phyloP scores from a whole-genome alignment of 768 basidiomycete species.

The Trametes maxima region DNA sequence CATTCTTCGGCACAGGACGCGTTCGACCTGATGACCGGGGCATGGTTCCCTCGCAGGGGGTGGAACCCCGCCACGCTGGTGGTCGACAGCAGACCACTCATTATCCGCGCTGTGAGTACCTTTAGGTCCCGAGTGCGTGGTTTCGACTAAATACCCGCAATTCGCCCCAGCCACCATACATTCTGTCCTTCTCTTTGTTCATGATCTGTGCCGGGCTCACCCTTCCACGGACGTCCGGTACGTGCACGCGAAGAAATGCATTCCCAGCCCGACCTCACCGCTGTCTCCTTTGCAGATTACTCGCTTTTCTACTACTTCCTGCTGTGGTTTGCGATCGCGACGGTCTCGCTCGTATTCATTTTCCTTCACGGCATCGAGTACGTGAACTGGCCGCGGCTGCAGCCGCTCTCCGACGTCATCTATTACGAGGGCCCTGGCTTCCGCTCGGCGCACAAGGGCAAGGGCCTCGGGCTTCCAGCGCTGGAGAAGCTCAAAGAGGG shows the following conservation, averaged over 20 bases:
- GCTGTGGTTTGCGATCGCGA: slow-evolving; percentile 73
- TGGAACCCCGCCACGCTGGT: slow-evolving; percentile 71
- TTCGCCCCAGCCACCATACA: slow-evolving; percentile 74
- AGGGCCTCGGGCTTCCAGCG: slow-evolving; percentile 55
- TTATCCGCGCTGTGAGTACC: slow-evolving; percentile 75
- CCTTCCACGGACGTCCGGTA: slow-evolving; percentile 85
- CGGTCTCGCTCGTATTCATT: slow-evolving; percentile 70
- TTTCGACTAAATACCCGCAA: background rate
- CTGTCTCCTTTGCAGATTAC: slow-evolving; percentile 58
- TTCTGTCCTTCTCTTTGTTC: slow-evolving; percentile 78
- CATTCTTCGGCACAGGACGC: slow-evolving; percentile 64
- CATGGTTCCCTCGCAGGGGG: slow-evolving; percentile 82
- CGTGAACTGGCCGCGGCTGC: slow-evolving; percentile 90
- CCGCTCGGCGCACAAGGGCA: slow-evolving; percentile 75
- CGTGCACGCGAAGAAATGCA: slow-evolving; percentile 31
- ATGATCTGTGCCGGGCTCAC: slow-evolving; percentile 89
- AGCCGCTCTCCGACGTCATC: slow-evolving; percentile 76
- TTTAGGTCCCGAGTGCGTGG: slow-evolving; percentile 5
- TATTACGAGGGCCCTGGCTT: slow-evolving; percentile 90
- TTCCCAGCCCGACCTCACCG: slow-evolving; percentile 9
- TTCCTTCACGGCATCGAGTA: slow-evolving; percentile 88
- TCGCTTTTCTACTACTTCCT: slow-evolving; percentile 84
- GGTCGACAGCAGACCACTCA: slow-evolving; percentile 76
- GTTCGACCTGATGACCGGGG: slow-evolving; percentile 91
- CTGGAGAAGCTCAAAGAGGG: slow-evolving; percentile 40